Evolutionary conservation across 2,329 filamentous ascomycete species (phyloP).

Genomic region (Ophiostoma himal-ulmi): DNA sequence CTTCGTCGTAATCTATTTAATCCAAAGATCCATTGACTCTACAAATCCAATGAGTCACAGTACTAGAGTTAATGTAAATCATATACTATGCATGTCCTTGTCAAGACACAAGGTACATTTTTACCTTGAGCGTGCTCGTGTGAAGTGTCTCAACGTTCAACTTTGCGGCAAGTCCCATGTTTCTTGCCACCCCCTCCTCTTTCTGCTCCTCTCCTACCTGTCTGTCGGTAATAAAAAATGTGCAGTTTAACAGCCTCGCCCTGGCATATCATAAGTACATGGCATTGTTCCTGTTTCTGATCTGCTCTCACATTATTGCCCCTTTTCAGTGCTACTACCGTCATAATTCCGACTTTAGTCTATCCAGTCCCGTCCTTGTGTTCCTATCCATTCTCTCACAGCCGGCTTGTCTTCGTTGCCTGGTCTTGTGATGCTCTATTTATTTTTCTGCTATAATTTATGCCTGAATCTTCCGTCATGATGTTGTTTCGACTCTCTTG

Average conservation of each 20-base stretch:
- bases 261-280: background rate
- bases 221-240: background rate
- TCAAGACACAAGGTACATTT: background rate
- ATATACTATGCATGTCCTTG: background rate
- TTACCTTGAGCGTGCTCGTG: background rate
- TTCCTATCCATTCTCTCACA: constrained; percentile 6
- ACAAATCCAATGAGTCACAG: background rate
- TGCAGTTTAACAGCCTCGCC: background rate
- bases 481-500: background rate
- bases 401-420: constrained; percentile 7
- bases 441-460: background rate
- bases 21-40: background rate
- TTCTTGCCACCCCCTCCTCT: background rate
- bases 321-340: background rate
- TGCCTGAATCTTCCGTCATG: background rate
- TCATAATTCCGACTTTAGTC: background rate
- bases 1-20: background rate
- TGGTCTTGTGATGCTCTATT: constrained; percentile 9
- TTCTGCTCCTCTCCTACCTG: background rate
- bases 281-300: background rate
- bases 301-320: background rate
- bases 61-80: background rate
- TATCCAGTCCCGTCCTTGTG: background rate
- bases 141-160: background rate
- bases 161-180: constrained; percentile 4